A percentile compares a stretch with the other conserved stretches of the same genome.
Conservation (phyloP, 106 monocot species). For the Dendrobium chrysotoxum region DNA sequence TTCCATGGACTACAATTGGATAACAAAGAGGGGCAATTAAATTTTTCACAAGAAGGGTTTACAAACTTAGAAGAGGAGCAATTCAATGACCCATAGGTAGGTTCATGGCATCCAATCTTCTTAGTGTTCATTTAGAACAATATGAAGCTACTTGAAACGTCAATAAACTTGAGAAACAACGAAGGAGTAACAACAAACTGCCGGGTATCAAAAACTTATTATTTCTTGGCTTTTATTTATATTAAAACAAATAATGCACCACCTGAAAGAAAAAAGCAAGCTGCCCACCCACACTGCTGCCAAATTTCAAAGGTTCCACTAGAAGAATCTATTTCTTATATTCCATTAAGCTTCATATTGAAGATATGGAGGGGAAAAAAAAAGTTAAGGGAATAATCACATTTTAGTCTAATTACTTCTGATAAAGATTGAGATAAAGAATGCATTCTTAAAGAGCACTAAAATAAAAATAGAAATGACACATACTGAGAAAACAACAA, state of each 20-base stretch:
- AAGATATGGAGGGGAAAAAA: not conserved
- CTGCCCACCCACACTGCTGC: not conserved
- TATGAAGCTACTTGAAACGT: not conserved
- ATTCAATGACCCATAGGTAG: not conserved
- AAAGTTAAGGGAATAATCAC: not conserved
- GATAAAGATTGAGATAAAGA: not conserved
- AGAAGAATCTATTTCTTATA: constrained; percentile 6
- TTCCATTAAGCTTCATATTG: not conserved
- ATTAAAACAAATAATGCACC: not conserved
- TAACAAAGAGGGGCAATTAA: constrained; percentile 5
- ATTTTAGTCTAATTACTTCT: not conserved
- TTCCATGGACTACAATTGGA: not conserved
- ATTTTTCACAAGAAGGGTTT: not conserved
- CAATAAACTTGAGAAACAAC: not conserved
- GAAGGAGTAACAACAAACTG: too few relatives aligned
- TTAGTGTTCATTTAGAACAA: constrained; percentile 8
- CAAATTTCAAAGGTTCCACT: constrained; percentile 8
- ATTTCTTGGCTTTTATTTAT: not conserved
- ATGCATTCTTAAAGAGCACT: not conserved
- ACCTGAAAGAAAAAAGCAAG: not conserved
- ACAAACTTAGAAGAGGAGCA: not conserved
- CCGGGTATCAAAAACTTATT: not conserved
- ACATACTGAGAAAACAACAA: not conserved
- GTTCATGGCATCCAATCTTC: constrained; percentile 2
- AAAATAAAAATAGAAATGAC: not conserved